These are phyloP conservation scores for Periconia macrospinosa DNA, from an alignment of 2,329 filamentous ascomycete genomes.

Conservation along the genomic window DNA sequence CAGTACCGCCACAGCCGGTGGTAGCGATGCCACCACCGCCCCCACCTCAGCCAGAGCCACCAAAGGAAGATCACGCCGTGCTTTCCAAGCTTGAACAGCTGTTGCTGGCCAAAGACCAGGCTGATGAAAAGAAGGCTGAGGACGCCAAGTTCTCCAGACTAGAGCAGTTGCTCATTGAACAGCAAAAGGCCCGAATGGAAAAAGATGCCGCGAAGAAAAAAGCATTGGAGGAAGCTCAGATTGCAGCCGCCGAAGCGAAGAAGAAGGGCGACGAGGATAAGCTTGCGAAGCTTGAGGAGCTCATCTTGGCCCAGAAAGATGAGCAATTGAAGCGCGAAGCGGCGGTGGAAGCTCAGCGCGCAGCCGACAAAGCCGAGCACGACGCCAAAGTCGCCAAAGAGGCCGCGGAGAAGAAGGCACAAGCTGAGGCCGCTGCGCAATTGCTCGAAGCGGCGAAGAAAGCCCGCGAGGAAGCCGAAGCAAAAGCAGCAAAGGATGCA, in stretches of 20 bases:
- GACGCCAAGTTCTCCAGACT: slow-evolving; percentile 41
- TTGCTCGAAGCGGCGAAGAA: slow-evolving; percentile 30
- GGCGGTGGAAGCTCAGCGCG: slow-evolving; percentile 32
- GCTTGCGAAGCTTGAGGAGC: slow-evolving; percentile 30
- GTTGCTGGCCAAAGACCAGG: slow-evolving; percentile 15
- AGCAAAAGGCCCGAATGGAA: slow-evolving; percentile 38
- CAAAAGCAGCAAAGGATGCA: slow-evolving; percentile 33
- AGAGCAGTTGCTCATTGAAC: slow-evolving; percentile 38
- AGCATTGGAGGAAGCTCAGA: slow-evolving; percentile 32
- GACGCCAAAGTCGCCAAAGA: slow-evolving; percentile 55
- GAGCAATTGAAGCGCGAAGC: slow-evolving; percentile 20
- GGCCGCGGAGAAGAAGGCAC: slow-evolving; percentile 50
- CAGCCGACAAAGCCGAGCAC: slow-evolving; percentile 51
- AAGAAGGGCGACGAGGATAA: slow-evolving; percentile 40
- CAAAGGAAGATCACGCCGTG: slow-evolving; percentile 34
- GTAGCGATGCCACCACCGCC: slow-evolving; percentile 10
- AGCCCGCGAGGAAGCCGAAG: slow-evolving; percentile 31
- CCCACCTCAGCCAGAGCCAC: slow-evolving; percentile 19
- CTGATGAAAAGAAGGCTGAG: slow-evolving; percentile 36
- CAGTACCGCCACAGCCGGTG: slow-evolving; percentile 4
- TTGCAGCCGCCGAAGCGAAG: slow-evolving; percentile 16
- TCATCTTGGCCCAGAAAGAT: slow-evolving; percentile 42
- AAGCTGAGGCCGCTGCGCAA: slow-evolving; percentile 26
- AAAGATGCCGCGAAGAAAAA: slow-evolving; percentile 40
- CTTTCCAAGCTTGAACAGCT: slow-evolving; percentile 33